Conservation (phyloP, 768 basidiomycete species). For the Suillus plorans region DNA sequence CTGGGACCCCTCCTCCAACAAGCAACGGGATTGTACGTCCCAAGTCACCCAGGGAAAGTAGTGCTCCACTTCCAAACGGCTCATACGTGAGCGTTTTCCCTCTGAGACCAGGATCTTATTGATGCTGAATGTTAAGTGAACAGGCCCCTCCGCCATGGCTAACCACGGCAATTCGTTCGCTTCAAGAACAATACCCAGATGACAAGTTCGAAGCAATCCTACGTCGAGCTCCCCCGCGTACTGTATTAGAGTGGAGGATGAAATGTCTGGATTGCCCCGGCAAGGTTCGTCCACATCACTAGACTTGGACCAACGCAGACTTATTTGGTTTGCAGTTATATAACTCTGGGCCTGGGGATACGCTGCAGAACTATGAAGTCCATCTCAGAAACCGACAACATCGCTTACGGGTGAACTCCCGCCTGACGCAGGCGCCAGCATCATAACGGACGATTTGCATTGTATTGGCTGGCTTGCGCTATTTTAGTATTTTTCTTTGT, state of each 20-base stretch:
- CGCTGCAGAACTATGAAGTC: constrained; percentile 86
- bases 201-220: constrained; percentile 82
- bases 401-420: constrained; percentile 69
- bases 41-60: constrained; percentile 21
- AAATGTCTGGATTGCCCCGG: constrained; percentile 93
- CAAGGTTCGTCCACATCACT: constrained; percentile 54
- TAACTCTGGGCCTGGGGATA: constrained; percentile 86
- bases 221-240: constrained; percentile 53
- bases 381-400: constrained; percentile 87
- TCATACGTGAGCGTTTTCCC: constrained; percentile 25
- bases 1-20: constrained; percentile 21
- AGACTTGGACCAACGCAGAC: constrained; percentile 4
- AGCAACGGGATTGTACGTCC: constrained; percentile 11
- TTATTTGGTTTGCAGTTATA: constrained; percentile 57
- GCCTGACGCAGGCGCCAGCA: constrained; percentile 25
- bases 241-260: constrained; percentile 83
- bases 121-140: constrained; percentile 34
- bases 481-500: constrained; percentile 12
- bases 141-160: constrained; percentile 68
- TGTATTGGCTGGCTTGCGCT: background rate
- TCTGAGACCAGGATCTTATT: constrained; percentile 27
- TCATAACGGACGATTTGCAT: background rate
- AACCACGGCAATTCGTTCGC: constrained; percentile 56
- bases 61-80: constrained; percentile 15
- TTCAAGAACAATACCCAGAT: constrained; percentile 73